Percentiles rank a stretch among this genome's conserved stretches.
These are phyloP conservation scores for Pseudogymnoascus sp. DNA, from an alignment of 2,329 filamentous ascomycete species.

Conservation along the genomic window DNA sequence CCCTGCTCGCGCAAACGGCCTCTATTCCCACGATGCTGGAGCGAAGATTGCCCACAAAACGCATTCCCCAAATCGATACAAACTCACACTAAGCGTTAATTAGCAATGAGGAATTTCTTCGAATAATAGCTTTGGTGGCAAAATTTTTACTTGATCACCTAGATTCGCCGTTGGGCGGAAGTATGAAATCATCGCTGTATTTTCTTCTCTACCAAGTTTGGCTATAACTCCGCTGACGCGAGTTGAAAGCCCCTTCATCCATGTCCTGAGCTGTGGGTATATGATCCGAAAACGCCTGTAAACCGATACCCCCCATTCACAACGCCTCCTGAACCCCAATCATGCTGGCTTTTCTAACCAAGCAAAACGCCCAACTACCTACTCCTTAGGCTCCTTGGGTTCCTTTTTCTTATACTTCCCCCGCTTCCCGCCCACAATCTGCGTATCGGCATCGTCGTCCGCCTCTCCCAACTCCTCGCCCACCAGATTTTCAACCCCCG, in stretches of 20 bases:
- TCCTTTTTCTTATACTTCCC: constrained; percentile 6
- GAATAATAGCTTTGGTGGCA: background rate
- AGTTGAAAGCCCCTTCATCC: background rate
- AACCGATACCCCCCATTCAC: background rate
- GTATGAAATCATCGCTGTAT: background rate
- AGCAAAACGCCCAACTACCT: background rate
- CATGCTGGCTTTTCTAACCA: background rate
- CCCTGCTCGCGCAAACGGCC: background rate
- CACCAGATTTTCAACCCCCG: constrained; percentile 34
- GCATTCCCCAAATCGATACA: background rate
- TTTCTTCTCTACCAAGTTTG: background rate
- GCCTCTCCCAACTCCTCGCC: constrained; percentile 43
- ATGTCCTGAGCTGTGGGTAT: constrained; percentile 1
- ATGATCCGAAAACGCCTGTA: constrained; percentile 3
- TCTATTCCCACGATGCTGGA: too few species aligned
- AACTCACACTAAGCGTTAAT: background rate
- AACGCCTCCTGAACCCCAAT: background rate
- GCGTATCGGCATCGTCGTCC: constrained; percentile 41
- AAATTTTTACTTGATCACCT: background rate
- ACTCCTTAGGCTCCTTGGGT: constrained; percentile 9
- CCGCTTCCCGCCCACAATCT: constrained; percentile 19
- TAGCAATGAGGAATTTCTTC: background rate
- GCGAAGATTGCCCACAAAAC: background rate
- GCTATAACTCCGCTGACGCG: background rate
- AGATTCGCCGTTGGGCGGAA: background rate